A percentile compares a stretch with the other conserved stretches of the same genome.
Evolutionary conservation across 1,284 basidiomycete species (phyloP).

Genomic region (Leccinum subrobustum): DNA sequence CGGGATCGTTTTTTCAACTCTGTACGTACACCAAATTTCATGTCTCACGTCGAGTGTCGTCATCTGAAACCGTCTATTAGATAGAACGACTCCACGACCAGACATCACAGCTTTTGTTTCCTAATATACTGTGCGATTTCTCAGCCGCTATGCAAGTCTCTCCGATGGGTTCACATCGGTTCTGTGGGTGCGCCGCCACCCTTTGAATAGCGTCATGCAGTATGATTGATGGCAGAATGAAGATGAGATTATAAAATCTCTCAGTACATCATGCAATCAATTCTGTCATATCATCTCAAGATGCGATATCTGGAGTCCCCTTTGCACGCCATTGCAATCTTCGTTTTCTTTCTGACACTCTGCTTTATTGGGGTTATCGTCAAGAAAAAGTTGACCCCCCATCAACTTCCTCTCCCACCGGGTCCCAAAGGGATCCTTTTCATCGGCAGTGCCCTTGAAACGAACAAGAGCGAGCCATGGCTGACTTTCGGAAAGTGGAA

Average conservation of each 20-base stretch:
- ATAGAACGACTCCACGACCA: background rate
- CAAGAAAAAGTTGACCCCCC: slow-evolving; percentile 11
- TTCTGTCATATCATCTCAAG: background rate
- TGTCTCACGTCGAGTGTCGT: slow-evolving; percentile 9
- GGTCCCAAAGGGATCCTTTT: slow-evolving; percentile 31
- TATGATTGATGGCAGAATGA: background rate
- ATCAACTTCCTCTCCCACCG: slow-evolving; percentile 28
- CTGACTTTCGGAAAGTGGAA: slow-evolving; percentile 29
- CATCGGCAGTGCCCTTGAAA: slow-evolving; percentile 25
- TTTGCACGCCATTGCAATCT: background rate
- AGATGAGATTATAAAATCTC: slow-evolving; percentile 9
- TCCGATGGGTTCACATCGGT: background rate
- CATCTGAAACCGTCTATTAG: slow-evolving; percentile 7
- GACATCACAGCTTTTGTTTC: background rate
- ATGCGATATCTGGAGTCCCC: slow-evolving; percentile 9
- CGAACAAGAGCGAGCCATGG: slow-evolving; percentile 31
- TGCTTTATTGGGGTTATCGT: background rate
- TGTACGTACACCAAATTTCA: background rate
- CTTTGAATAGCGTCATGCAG: background rate
- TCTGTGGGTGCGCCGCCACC: background rate
- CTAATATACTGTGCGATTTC: background rate
- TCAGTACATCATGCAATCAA: no score
- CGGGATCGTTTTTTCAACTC: background rate
- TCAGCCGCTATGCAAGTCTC: background rate
- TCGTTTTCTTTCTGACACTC: slow-evolving; percentile 8